phyloP scores from a whole-genome alignment of 257 asterid species.

The Solanum chilense region DNA sequence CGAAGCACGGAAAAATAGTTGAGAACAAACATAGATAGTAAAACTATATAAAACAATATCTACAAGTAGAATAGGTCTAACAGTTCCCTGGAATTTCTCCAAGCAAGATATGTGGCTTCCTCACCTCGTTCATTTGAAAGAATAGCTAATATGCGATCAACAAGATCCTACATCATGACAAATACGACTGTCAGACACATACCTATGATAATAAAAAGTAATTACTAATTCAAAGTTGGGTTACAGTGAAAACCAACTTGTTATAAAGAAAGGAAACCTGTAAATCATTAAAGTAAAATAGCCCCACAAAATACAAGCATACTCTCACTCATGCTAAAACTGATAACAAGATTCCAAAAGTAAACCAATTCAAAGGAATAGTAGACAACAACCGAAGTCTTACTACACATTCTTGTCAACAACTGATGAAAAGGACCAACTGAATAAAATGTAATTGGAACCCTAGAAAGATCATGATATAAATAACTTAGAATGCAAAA shows the following conservation, averaged over 20 bases:
- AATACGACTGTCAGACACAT: neutral
- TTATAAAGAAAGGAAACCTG: neutral
- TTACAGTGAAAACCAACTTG: neutral
- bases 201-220: neutral
- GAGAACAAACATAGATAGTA: neutral
- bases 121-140: conserved; percentile 82
- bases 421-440: neutral
- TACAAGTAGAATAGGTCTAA: neutral
- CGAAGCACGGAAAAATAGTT: neutral
- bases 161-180: conserved; percentile 59
- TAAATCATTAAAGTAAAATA: neutral
- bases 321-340: neutral
- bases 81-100: neutral
- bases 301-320: neutral
- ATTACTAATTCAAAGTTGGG: neutral
- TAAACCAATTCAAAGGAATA: neutral
- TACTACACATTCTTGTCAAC: neutral
- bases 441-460: neutral
- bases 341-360: neutral
- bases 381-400: neutral
- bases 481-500: neutral
- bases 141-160: conserved; percentile 68
- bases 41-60: neutral
- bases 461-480: neutral
- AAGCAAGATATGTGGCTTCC: neutral